Evolutionary conservation across 164 flowering plant genomes (phyloP), one percentile per base, ranked within the genome.

Genomic region (Santalum album): DNA sequence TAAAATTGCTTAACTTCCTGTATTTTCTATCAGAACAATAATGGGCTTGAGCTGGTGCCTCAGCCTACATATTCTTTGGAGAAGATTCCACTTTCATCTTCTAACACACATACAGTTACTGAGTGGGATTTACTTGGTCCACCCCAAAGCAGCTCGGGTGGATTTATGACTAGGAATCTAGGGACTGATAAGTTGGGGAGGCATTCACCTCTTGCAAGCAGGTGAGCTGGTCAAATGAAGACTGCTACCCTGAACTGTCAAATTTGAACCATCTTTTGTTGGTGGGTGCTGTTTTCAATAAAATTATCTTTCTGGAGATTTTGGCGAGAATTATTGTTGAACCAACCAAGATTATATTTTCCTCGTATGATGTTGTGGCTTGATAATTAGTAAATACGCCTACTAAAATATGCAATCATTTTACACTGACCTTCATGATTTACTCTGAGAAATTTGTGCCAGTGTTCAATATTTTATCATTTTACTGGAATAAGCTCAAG

Each of bases 11-110:
- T 47, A 54, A 57, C 18, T n/a, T 63, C 0, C 18, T 49, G 34
- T 39, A 25, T 59, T 63, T 24, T 48, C 25, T 72, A 32, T 53
- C 85, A 88, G 92, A 79, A 58, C 47, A 79, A 72, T 60, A 72
- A 65, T 51, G 87, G 87, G 53, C 83, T 89, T 63, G 91, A 85
- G 64, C 61, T 92, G 68, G 87, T 89, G 60, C 75, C 94, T 49
- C 94, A 78, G 62, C 79, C 79, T 55, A n/a, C 67, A 38, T 84
- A 80, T 69, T 74, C 88, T 56, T 75, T 69, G 32, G 76, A 71
- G 62, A 78, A 71, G 36, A 47, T 67, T 44, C 76, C 79, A 15
- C 51, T 55, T 38, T 62, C 76, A 29, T 58, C 61, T 53, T 47
- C 74, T 48, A 75, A 72, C 63, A 54, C 65, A 47, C 82, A 64